Evolutionary conservation across 2,329 filamentous ascomycete genomes (phyloP).

Genomic region (Endoconidiophora laricicola): DNA sequence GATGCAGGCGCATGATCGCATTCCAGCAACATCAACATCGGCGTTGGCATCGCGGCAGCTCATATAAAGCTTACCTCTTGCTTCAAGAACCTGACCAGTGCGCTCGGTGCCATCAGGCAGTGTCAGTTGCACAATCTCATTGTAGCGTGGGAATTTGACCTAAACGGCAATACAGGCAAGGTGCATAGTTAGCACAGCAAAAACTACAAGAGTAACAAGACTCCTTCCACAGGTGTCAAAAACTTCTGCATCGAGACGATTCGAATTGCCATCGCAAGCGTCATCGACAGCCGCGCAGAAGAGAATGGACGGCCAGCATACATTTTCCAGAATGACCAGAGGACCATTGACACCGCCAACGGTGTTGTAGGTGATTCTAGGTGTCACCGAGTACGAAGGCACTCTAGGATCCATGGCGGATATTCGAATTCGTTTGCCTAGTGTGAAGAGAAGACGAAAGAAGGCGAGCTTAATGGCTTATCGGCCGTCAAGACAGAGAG

Average conservation of each 20-base stretch:
- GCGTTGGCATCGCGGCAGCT: neutral
- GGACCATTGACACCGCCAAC: constrained; percentile 96
- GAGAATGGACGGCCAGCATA: constrained; percentile 22
- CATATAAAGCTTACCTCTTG: constrained; percentile 53
- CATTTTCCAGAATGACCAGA: constrained; percentile 93
- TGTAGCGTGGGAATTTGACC: constrained; percentile 96
- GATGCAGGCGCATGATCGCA: neutral
- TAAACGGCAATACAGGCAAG: constrained; percentile 21
- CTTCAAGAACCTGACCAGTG: constrained; percentile 91
- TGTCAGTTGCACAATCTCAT: constrained; percentile 93
- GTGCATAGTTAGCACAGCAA: constrained; percentile 8
- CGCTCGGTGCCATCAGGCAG: constrained; percentile 88
- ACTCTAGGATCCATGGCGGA: constrained; percentile 32
- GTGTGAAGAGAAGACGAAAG: neutral
- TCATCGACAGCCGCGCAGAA: neutral
- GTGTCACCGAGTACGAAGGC: constrained; percentile 41
- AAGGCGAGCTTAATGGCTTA: neutral
- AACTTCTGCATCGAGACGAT: too few species aligned
- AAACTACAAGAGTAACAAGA: neutral
- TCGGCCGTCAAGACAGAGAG: neutral
- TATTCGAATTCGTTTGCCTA: neutral
- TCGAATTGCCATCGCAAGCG: neutral
- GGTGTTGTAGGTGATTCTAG: constrained; percentile 82
- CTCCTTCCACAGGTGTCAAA: neutral
- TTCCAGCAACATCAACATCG: neutral